These are phyloP conservation scores for Arthrobotrys conoides DNA, from an alignment of 2,329 filamentous ascomycete genomes.

Conservation along the genomic window DNA sequence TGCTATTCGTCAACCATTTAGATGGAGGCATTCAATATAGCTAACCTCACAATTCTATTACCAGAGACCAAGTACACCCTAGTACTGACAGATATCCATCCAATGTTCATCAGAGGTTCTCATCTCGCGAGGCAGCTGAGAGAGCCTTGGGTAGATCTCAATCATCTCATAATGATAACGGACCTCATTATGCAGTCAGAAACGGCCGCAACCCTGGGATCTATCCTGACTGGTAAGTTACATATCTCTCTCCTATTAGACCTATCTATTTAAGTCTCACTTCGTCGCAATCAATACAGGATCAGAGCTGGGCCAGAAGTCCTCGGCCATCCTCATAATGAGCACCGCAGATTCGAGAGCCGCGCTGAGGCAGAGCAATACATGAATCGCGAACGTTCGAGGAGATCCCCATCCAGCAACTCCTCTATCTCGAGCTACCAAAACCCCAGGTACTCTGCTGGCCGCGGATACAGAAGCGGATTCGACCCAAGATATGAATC, in stretches of 20 bases:
- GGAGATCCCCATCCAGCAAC: background rate
- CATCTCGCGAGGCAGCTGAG: constrained; percentile 31
- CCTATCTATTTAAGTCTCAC: background rate
- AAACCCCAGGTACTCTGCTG: background rate
- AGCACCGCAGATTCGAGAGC: constrained; percentile 26
- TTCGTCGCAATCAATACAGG: background rate
- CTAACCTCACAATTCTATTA: background rate
- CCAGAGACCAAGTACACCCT: constrained; percentile 29
- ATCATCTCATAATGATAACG: background rate
- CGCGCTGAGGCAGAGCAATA: constrained; percentile 5
- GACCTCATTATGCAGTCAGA: constrained; percentile 32
- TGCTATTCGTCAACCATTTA: background rate
- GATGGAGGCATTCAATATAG: background rate
- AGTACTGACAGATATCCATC: constrained; percentile 26
- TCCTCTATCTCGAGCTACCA: background rate
- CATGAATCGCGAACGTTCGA: background rate
- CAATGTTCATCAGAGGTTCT: constrained; percentile 38
- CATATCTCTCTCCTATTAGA: background rate
- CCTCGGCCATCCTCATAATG: constrained; percentile 32
- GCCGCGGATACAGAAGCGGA: too few relatives aligned
- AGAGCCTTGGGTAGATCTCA: background rate
- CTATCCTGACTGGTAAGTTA: constrained; percentile 19
- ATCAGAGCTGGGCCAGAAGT: constrained; percentile 25
- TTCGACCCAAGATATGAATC: background rate
- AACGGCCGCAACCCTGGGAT: constrained; percentile 26